Percentiles rank a stretch among this genome's conserved stretches.
Conservation (phyloP, 805 yeast species). For the Maudiozyma serrabonitensis region DNA sequence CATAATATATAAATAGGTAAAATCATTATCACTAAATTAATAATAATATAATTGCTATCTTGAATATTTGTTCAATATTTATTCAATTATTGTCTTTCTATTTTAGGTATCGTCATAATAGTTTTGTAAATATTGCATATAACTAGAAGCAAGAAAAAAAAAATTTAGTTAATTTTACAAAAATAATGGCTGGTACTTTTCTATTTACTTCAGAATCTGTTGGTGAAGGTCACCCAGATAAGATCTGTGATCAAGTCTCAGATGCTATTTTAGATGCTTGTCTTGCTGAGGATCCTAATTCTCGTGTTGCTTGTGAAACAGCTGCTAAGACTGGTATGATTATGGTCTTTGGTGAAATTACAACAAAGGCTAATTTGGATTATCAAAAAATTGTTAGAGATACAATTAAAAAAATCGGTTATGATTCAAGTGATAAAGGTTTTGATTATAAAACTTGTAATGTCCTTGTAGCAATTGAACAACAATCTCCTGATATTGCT, state of each 20-base stretch:
- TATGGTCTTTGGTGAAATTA: constrained; percentile 98
- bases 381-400: constrained; percentile 97
- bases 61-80: neutral
- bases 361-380: constrained; percentile 91
- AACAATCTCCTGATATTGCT: constrained; percentile 98
- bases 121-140: too few species aligned
- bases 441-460: constrained; percentile 99
- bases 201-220: constrained; percentile 80
- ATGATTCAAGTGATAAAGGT: constrained; percentile 92
- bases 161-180: neutral
- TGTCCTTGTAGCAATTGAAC: constrained; percentile 97
- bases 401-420: constrained; percentile 96
- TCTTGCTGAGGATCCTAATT: constrained; percentile 87
- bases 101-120: too few species aligned
- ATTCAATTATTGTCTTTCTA: neutral
- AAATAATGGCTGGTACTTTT: constrained; percentile 33
- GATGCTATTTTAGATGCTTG: constrained; percentile 98
- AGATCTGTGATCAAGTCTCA: constrained; percentile 97
- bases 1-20: too few species aligned
- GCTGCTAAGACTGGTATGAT: constrained; percentile 99
- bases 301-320: constrained; percentile 99
- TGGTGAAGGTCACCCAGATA: constrained; percentile 93
- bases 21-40: too few species aligned
- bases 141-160: too few species aligned
- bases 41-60: too few species aligned